Base-by-base conservation (phyloP, 2,329 filamentous ascomycete genomes). In the Beauveria brongniartii region DNA sequence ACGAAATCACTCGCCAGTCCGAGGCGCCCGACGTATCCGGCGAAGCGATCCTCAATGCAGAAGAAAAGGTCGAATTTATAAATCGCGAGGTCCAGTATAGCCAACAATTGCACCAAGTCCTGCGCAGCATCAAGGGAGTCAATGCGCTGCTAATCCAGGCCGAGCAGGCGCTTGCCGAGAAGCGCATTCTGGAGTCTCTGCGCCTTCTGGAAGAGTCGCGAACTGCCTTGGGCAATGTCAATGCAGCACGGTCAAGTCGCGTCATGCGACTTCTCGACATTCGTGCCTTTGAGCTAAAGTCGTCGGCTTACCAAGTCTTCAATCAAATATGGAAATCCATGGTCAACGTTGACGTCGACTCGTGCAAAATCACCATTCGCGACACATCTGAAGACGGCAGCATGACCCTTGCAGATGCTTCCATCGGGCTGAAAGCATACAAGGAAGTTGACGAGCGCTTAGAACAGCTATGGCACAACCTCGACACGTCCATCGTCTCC, bases 1-100 rank as follows among this genome's bases (percentile, higher is more conserved):
- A 87, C 68, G 86, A 92, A 62, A 95, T 97, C 62, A 83, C 93
- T 5, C 82, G 86, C 50, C 84, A 91, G 68, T 87, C 92, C 57
- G 88, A 93, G 69, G 83, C 79, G 2, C 82, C 82, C 1, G 78
- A 78, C 55, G 73, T 79, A 1, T 81, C 80, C 0, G 83, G 83
- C 3, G 77, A 82, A 65, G 72, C 78, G 1, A 77, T 82, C 43
- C 70, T 78, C 34, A 78, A 84, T 53, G 81, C 81, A 9, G 80
- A 83, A 58, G 76, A 78, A 24, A 82, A 80, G 66, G 77, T 80
- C 10, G 74, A 76, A n/a, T 86, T 87, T 63, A 72, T 88, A 1
- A 74, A 76, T 30, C 78, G 77, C 26, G 85, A 88, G 69, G 74
- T 82, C 18, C 77, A 80, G 63, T 88, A 87, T 69, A 86, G 80